Evolutionary conservation across 2,329 filamentous ascomycete species (phyloP), one percentile per base, ranked within the genome.

Genomic region (Penicillium sp.): DNA sequence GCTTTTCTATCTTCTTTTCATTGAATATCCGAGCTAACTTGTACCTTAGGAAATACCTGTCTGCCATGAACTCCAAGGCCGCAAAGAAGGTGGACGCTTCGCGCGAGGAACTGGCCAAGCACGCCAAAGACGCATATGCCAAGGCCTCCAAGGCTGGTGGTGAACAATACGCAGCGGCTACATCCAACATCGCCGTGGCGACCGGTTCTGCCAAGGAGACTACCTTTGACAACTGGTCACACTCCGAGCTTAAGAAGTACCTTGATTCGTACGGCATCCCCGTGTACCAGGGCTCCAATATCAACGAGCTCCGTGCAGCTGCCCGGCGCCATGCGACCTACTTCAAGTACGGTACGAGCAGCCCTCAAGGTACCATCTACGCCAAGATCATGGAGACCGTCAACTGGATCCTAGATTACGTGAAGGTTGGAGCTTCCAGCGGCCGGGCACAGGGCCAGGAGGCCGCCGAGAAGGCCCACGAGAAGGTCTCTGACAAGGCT

Each of bases 231-330:
- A 80, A 79, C 0, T 91, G 87, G 87, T 85, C 76, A 20, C 73
- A 77, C 40, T 77, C 75, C 32, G 85, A 91, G 22, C 74, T 93
- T 51, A 90, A 91, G 75, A 73, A 79, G 1, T 91, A 90, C 61
- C 78, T 91, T 6, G 87, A 91, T 63, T 85, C 81, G 51, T 91
- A 89, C 54, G 87, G 87, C 29, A 73, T 91, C 32, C 76, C 78
- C 44, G 72, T 79, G 32, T 84, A 83, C 35, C 84, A 88, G 64
- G 83, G 83, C 5, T 82, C 81, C 14, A 84, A 74, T 47, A 58
- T 82, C 46, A 85, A 90, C 49, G 78, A 89, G 62, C 74, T 91
- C 16, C 80, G 81, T 50, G 85, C 85, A 7, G 74, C 81, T 49
- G 87, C 85, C 13, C 82, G 85, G 56, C 84, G 83, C 65, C 84